phyloP scores from a whole-genome alignment of 2,329 filamentous ascomycete genomes.

The Trichophaea hybrida region DNA sequence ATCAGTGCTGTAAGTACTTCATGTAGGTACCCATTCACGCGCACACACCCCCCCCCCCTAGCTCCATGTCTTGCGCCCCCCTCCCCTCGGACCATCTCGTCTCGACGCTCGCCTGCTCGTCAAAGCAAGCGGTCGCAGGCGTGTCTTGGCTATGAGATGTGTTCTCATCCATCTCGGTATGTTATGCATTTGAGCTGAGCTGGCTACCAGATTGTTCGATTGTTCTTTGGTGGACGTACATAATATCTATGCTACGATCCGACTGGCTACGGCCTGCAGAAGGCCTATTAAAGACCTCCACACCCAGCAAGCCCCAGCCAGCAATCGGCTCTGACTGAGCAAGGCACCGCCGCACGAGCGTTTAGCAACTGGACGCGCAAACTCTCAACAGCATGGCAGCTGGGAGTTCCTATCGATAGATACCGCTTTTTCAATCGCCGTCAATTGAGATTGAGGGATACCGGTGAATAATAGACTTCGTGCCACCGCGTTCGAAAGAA shows the following conservation, averaged over 20 bases:
- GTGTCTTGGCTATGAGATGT: neutral
- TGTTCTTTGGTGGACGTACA: neutral
- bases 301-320: neutral
- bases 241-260: neutral
- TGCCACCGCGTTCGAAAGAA: neutral
- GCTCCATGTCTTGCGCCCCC: neutral
- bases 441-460: neutral
- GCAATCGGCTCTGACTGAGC: neutral
- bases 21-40: neutral
- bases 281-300: neutral
- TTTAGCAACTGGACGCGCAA: neutral
- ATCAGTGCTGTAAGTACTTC: neutral
- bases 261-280: neutral
- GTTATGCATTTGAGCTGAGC: neutral
- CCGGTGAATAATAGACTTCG: neutral
- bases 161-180: neutral
- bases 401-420: no score
- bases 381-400: neutral
- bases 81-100: neutral
- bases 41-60: neutral
- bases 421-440: neutral
- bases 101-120: neutral
- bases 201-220: neutral
- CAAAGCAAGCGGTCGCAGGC: slow-evolving; percentile 1
- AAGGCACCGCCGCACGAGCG: neutral